phyloP scores from a whole-genome alignment of 2,329 filamentous ascomycete species.

The Claviceps monticola region DNA sequence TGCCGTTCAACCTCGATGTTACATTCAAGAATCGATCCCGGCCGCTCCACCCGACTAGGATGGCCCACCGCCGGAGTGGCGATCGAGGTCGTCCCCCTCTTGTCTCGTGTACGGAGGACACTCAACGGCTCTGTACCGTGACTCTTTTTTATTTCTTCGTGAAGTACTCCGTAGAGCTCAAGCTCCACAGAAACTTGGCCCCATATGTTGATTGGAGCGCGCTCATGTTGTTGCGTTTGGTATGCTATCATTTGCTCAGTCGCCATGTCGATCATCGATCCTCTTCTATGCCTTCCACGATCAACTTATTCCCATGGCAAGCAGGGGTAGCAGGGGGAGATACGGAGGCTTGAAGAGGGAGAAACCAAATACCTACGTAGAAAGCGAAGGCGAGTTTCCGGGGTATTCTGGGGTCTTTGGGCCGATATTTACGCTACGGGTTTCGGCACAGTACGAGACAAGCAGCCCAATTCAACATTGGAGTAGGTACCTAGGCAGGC shows the following conservation, averaged over 20 bases:
- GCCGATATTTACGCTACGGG: no score
- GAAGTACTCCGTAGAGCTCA: background rate
- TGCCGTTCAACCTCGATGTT: background rate
- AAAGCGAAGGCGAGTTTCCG: background rate
- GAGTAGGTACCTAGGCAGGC: background rate
- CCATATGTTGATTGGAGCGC: background rate
- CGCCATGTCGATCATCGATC: background rate
- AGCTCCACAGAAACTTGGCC: background rate
- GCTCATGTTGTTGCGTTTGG: background rate
- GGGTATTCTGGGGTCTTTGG: background rate
- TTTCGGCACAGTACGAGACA: background rate
- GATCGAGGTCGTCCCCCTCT: slow-evolving; percentile 4
- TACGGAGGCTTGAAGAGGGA: background rate
- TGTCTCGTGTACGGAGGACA: background rate
- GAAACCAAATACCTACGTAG: background rate
- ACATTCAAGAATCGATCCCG: background rate
- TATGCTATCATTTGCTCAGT: background rate
- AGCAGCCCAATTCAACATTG: background rate
- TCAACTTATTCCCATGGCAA: background rate
- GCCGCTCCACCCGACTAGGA: slow-evolving; percentile 1
- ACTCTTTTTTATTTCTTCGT: background rate
- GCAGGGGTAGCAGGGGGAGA: background rate
- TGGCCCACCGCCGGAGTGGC: slow-evolving; percentile 1
- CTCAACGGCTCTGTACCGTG: background rate
- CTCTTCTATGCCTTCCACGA: background rate